These are phyloP conservation scores for Eucalyptus brandiana DNA, from an alignment of 345 rosid genomes.

Conservation along the genomic window DNA sequence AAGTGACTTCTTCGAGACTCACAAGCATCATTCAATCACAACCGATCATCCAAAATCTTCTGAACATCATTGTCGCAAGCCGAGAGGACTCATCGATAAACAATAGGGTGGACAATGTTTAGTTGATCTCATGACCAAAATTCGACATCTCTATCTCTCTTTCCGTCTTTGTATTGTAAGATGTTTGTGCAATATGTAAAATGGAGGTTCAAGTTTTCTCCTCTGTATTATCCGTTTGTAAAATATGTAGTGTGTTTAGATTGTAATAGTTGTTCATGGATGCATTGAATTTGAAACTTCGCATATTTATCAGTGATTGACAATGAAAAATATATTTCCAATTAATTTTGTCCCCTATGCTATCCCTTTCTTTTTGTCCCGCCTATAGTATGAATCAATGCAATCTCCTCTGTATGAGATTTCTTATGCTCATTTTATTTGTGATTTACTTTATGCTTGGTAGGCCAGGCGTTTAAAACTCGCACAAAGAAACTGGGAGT, in stretches of 20 bases:
- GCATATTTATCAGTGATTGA: background rate
- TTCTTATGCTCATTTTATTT: background rate
- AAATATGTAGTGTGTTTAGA: fast-evolving
- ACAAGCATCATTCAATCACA: background rate
- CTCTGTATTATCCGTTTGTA: background rate
- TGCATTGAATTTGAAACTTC: background rate
- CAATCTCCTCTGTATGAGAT: background rate
- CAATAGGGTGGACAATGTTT: background rate
- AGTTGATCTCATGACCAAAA: background rate
- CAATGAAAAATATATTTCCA: background rate
- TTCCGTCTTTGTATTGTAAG: fast-evolving
- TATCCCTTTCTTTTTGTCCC: background rate
- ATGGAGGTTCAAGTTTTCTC: fast-evolving
- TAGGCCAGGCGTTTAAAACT: background rate
- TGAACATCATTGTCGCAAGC: fast-evolving
- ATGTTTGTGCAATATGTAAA: background rate
- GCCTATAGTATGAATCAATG: background rate
- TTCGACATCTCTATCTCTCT: background rate
- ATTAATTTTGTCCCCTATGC: background rate
- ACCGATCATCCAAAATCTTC: background rate
- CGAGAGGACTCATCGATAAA: fast-evolving
- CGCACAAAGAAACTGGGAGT: background rate
- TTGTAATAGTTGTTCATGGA: background rate
- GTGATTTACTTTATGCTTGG: background rate
- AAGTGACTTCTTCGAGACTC: fast-evolving